Evolutionary conservation across 1,139 yeast genomes (phyloP).

Genomic region (Eremothecium gossypii): DNA sequence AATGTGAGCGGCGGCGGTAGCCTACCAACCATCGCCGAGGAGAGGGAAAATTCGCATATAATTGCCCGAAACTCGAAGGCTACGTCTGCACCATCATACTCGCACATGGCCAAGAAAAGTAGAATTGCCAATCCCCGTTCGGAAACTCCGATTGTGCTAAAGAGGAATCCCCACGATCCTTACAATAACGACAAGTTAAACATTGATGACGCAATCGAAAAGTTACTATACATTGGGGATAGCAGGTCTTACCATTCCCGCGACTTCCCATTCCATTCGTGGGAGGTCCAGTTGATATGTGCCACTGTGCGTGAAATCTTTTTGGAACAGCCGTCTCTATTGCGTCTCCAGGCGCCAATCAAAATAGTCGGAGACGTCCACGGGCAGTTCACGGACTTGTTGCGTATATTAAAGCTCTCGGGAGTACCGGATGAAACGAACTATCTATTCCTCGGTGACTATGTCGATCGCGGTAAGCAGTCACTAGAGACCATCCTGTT

Average conservation of each 20-base stretch:
- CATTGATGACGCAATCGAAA: slow-evolving; percentile 28
- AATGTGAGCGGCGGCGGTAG: neutral
- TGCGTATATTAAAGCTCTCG: slow-evolving; percentile 64
- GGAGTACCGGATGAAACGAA: slow-evolving; percentile 78
- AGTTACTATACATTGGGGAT: slow-evolving; percentile 24
- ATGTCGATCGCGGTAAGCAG: slow-evolving; percentile 80
- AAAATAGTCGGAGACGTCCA: slow-evolving; percentile 84
- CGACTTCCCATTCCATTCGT: slow-evolving; percentile 33
- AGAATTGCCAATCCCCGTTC: slow-evolving; percentile 14
- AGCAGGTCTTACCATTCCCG: slow-evolving; percentile 18
- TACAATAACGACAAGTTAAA: slow-evolving; percentile 23
- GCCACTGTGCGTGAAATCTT: slow-evolving; percentile 60
- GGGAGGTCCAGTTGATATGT: slow-evolving; percentile 58
- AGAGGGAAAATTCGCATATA: slow-evolving; percentile 4
- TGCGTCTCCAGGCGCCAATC: slow-evolving; percentile 74
- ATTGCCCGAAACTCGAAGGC: slow-evolving; percentile 7
- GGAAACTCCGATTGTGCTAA: slow-evolving; percentile 17
- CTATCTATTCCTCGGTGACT: slow-evolving; percentile 74
- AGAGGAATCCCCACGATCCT: slow-evolving; percentile 24
- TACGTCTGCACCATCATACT: slow-evolving; percentile 7
- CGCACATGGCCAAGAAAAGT: neutral
- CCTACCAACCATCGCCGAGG: slow-evolving; percentile 1
- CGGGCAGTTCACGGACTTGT: slow-evolving; percentile 71
- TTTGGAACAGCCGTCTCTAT: slow-evolving; percentile 64
- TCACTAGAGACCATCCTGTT: slow-evolving; percentile 70